Percentiles rank a stretch among this genome's conserved stretches.
Conservation (phyloP, 1,284 basidiomycete genomes). For the Puccinia novopanici region DNA sequence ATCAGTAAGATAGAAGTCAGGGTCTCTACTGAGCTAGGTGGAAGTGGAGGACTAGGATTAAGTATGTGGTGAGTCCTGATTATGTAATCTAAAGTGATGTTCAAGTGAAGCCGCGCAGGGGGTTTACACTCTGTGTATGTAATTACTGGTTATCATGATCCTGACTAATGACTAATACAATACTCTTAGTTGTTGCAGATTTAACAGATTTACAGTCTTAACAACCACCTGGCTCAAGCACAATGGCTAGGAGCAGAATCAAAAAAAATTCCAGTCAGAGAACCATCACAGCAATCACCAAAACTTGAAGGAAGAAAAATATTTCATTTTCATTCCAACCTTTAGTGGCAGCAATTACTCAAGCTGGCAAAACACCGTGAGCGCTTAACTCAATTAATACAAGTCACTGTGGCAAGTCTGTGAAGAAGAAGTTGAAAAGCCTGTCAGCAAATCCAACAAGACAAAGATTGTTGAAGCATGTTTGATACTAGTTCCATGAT, state of each 20-base stretch:
- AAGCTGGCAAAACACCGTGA: background rate
- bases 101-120: no score
- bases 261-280: background rate
- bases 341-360: background rate
- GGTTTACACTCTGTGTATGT: no score
- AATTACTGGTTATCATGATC: no score
- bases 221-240: background rate
- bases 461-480: background rate
- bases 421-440: background rate
- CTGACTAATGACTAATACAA: no score
- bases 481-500: background rate
- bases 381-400: background rate
- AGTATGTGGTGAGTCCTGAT: no score
- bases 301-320: background rate
- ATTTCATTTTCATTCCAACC: background rate
- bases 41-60: no score
- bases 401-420: background rate
- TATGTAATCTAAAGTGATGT: no score
- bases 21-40: no score
- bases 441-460: background rate
- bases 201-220: slow-evolving; percentile 11
- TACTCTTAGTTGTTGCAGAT: background rate
- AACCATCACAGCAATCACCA: background rate
- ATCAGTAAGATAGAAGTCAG: no score
- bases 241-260: background rate